These are phyloP conservation scores for Allantophomopsis cytisporea DNA, from an alignment of 2,329 filamentous ascomycete species.

Conservation along the genomic window DNA sequence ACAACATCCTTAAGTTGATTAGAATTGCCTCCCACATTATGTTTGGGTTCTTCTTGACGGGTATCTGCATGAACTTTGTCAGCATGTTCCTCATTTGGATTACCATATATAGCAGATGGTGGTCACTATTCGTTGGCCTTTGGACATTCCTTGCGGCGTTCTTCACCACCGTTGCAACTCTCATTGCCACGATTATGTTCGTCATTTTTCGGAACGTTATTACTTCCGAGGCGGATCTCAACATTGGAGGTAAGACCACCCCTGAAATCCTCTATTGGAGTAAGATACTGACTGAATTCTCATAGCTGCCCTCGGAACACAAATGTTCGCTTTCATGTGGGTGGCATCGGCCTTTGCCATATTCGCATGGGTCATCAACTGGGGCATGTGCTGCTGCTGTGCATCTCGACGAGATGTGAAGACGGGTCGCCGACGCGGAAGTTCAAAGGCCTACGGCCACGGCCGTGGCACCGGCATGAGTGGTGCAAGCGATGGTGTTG, in stretches of 20 bases:
- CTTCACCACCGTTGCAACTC: constrained; percentile 52
- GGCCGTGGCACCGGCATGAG: too few species aligned
- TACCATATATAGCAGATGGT: constrained; percentile 29
- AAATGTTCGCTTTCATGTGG: constrained; percentile 89
- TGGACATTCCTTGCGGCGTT: constrained; percentile 55
- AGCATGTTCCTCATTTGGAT: constrained; percentile 50
- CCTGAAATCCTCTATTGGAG: too few species aligned
- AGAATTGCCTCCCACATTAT: constrained; percentile 67
- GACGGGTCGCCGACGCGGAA: constrained; percentile 15
- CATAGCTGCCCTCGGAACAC: constrained; percentile 46
- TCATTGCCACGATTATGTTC: constrained; percentile 75
- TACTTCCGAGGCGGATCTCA: constrained; percentile 55
- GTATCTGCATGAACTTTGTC: constrained; percentile 54
- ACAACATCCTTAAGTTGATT: constrained; percentile 61
- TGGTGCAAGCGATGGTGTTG: too few species aligned
- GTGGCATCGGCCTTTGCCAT: constrained; percentile 54
- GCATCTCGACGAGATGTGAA: constrained; percentile 15
- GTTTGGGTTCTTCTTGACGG: constrained; percentile 76
- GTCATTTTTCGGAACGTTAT: constrained; percentile 70
- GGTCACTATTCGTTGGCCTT: constrained; percentile 54
- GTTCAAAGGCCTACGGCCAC: constrained; percentile 10
- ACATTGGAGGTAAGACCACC: constrained; percentile 34
- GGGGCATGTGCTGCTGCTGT: constrained; percentile 69
- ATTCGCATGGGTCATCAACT: constrained; percentile 59
- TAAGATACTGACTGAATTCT: background rate